phyloP scores from a whole-genome alignment of 1,139 yeast genomes.

The Diutina neorugosa region DNA sequence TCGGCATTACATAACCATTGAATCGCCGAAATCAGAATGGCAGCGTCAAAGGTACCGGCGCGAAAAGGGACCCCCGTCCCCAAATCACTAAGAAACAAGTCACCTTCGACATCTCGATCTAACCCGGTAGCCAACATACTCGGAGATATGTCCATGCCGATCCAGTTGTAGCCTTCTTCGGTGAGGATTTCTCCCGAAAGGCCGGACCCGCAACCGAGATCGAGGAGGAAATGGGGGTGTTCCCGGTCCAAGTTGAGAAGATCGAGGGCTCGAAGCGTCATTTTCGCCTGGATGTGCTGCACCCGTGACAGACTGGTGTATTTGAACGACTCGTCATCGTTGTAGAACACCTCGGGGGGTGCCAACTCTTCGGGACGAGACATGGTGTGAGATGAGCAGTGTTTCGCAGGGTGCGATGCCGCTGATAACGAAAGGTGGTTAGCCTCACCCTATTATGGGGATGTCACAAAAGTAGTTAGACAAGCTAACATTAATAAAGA shows the following conservation, averaged over 20 bases:
- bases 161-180: slow-evolving; percentile 91
- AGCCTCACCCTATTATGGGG: too few species aligned
- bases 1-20: slow-evolving; percentile 99
- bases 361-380: slow-evolving; percentile 97
- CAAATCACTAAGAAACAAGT: slow-evolving; percentile 79
- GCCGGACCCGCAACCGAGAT: slow-evolving; percentile 97
- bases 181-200: slow-evolving; percentile 87
- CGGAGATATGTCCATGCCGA: slow-evolving; percentile 95
- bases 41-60: slow-evolving; percentile 96
- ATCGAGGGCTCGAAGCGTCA: slow-evolving; percentile 91
- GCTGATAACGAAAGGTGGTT: neutral
- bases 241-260: slow-evolving; percentile 57
- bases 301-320: slow-evolving; percentile 92
- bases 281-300: slow-evolving; percentile 93
- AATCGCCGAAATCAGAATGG: slow-evolving; percentile 86
- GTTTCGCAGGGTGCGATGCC: neutral
- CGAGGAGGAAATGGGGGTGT: slow-evolving; percentile 62
- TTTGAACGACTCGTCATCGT: slow-evolving; percentile 79
- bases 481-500: too few species aligned
- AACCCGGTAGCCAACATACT: slow-evolving; percentile 92
- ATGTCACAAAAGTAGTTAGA: too few species aligned
- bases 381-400: slow-evolving; percentile 30
- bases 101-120: slow-evolving; percentile 90
- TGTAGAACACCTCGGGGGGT: slow-evolving; percentile 93
- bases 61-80: slow-evolving; percentile 93